Evolutionary conservation across 805 yeast species (phyloP).

Genomic region (Maudiozyma pseudohumilis): DNA sequence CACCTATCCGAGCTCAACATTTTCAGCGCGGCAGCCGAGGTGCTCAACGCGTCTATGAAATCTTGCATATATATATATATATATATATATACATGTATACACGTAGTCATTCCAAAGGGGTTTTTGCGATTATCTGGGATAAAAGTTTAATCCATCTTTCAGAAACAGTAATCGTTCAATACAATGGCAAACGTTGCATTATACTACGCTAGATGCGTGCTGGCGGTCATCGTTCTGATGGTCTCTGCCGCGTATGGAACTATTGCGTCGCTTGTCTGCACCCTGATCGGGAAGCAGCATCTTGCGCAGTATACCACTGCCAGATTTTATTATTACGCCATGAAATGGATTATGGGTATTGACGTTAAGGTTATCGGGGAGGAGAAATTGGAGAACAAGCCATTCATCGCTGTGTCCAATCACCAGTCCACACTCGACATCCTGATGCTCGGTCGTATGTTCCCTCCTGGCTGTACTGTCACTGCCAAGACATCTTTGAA

Average conservation of each 20-base stretch:
- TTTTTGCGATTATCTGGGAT: no score
- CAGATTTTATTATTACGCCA: conserved; percentile 57
- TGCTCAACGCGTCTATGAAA: no score
- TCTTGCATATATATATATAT: no score
- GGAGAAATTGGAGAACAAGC: conserved; percentile 45
- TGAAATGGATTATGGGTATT: conserved; percentile 57
- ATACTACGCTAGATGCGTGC: conserved; percentile 45
- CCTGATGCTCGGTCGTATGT: conserved; percentile 66
- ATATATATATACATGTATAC: no score
- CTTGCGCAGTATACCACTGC: conserved; percentile 88
- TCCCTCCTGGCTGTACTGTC: conserved; percentile 83
- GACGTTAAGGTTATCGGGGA: conserved; percentile 61
- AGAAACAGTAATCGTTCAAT: no score
- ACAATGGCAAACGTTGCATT: conserved; percentile 25
- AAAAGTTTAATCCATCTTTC: no score
- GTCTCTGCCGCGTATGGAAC: conserved; percentile 70
- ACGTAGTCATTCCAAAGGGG: no score
- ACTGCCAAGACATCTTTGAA: conserved; percentile 83
- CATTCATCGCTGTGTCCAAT: conserved; percentile 75
- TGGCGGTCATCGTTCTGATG: conserved; percentile 44
- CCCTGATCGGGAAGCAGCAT: conserved; percentile 63
- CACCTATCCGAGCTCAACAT: no score
- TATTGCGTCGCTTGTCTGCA: conserved; percentile 55
- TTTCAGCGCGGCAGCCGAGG: no score
- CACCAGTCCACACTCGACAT: conserved; percentile 90